Evolutionary conservation across 1,284 basidiomycete genomes (phyloP), one percentile per base, ranked within the genome.

Genomic region (Trichosporon ovoides): DNA sequence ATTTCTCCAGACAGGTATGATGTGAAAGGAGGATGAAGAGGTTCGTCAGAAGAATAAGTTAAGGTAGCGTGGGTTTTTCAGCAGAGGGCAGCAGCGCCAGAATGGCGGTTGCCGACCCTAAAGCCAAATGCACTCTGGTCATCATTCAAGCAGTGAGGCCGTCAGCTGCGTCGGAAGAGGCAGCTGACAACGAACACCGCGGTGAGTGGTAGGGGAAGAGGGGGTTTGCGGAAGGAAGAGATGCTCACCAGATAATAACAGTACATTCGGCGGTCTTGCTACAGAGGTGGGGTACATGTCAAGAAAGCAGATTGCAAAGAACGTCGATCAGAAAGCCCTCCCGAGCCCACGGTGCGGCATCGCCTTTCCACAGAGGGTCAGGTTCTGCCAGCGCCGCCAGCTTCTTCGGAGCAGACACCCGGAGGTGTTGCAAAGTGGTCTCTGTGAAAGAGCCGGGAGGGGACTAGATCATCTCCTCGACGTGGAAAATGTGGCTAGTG

Each of bases 81-180:
- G 72, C 74, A 76, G 61, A 53, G 61, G 61, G 19, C 46, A 56
- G 53, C n/a, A 24, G 38, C 20, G 9, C 57, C 48, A 43, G 28
- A 46, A 56, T 48, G 52, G 55, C 20, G 49, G 54, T 20, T 24
- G 36, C 52, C 59, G 64, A 28, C 67, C 72, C 69, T 76, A 71
- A 73, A 76, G 74, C 74, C 74, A 76, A 76, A 76, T 76, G 74
- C 74, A 76, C 74, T 76, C 74, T 54, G 72, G 74, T 76, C 74
- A 76, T 76, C 73, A 61, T 46, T 37, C 24, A 58, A 40, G 61
- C 22, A 40, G 61, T 13, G 43, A 9, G 28, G 28, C 28, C 5
- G 28, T 31, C 28, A 31, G 9, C 19, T 48, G 40, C 22, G 53
- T 38, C 37, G 34, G 34, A 22, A 18, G 28, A 37, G 43, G 35